These are phyloP conservation scores for Ananas comosus DNA, from an alignment of 176 grass and related monocot genomes.

Conservation along the genomic window DNA sequence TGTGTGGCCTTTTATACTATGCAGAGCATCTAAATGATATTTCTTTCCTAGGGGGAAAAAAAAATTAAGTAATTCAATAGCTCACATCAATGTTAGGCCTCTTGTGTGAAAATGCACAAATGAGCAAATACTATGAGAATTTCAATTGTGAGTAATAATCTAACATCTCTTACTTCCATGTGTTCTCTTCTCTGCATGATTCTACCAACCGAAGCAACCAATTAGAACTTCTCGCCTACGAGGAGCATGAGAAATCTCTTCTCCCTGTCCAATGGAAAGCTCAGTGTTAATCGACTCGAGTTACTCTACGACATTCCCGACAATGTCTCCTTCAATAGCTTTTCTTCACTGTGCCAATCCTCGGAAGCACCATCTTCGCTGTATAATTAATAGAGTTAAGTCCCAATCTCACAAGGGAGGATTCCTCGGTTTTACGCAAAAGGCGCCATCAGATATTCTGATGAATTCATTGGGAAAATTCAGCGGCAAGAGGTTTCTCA, in stretches of 20 bases:
- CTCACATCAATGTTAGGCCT: too few species aligned
- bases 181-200: background rate
- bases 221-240: background rate
- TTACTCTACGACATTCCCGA: background rate
- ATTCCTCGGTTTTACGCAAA: slow-evolving; percentile 8
- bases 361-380: background rate
- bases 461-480: slow-evolving; percentile 13
- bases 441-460: background rate
- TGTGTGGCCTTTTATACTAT: too few species aligned
- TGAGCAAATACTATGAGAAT: background rate
- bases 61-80: too few species aligned
- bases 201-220: background rate
- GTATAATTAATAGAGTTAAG: background rate
- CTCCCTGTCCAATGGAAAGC: slow-evolving; percentile 4
- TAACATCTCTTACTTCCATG: background rate
- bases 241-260: background rate
- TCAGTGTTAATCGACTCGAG: slow-evolving; percentile 6
- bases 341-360: background rate
- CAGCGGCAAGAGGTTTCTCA: slow-evolving; percentile 6
- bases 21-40: too few species aligned
- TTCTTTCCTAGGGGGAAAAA: too few species aligned
- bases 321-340: slow-evolving; percentile 12
- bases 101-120: background rate
- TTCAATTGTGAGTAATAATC: background rate
- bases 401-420: slow-evolving; percentile 5